Conservation (phyloP, 805 yeast species). For the Myxozyma monticola region DNA sequence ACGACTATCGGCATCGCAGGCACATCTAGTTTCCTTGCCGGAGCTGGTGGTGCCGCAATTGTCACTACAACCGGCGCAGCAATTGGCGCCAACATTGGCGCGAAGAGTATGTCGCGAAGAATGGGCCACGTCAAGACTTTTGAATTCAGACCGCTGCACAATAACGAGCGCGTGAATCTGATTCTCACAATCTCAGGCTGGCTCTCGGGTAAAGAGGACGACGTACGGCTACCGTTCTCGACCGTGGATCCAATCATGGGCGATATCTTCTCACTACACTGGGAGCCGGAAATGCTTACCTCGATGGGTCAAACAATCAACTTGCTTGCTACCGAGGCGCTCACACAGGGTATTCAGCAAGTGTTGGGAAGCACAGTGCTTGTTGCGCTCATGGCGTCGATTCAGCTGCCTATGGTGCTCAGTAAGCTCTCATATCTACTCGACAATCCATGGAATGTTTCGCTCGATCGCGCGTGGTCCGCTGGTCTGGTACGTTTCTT, state of each 20-base stretch:
- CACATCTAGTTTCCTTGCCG: constrained; percentile 89
- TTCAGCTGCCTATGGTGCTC: constrained; percentile 88
- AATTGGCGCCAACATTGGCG: constrained; percentile 87
- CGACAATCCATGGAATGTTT: constrained; percentile 98
- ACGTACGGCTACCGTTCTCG: constrained; percentile 91
- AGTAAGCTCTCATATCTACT: constrained; percentile 84
- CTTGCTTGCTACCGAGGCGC: constrained; percentile 89
- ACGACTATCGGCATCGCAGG: constrained; percentile 94
- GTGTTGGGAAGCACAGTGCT: constrained; percentile 87
- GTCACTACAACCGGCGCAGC: constrained; percentile 91
- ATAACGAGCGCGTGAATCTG: constrained; percentile 82
- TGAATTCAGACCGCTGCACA: constrained; percentile 89
- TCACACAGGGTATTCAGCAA: constrained; percentile 92
- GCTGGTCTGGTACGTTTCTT: constrained; percentile 57
- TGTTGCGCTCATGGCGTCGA: constrained; percentile 86
- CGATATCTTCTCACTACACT: constrained; percentile 81
- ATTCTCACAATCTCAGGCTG: constrained; percentile 93
- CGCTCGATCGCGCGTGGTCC: constrained; percentile 94
- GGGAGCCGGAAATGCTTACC: constrained; percentile 98
- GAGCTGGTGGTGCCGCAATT: constrained; percentile 93
- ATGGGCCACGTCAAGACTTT: constrained; percentile 91
- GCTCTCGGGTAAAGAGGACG: constrained; percentile 96
- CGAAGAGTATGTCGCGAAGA: constrained; percentile 78
- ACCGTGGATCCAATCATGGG: constrained; percentile 99
- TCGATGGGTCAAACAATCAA: constrained; percentile 95